A percentile compares a stretch with the other conserved stretches of the same genome.
These are phyloP conservation scores for Isatis lusitanica DNA, from an alignment of 441 rosid genomes.

Conservation along the genomic window DNA sequence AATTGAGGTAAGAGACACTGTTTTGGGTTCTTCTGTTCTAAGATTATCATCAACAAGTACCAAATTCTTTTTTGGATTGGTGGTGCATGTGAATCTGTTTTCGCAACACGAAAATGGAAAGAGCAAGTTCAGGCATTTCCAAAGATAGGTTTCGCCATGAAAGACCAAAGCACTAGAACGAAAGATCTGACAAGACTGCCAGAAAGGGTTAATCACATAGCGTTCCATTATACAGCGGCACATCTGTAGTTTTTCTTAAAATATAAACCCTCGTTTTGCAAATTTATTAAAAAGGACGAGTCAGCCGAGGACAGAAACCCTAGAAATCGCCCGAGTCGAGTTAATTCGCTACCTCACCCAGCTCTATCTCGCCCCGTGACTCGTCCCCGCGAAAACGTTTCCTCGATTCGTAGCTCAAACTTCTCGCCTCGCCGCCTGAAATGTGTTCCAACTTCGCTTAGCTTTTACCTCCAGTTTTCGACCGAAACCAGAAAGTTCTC, in stretches of 20 bases:
- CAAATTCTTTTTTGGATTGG: neutral
- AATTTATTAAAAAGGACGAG: conserved; percentile 28
- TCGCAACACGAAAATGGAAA: conserved; percentile 18
- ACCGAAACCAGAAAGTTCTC: neutral
- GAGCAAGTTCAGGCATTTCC: conserved; percentile 1
- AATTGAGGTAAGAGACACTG: neutral
- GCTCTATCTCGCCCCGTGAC: conserved; percentile 41
- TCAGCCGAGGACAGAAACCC: conserved; percentile 35
- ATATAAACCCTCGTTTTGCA: conserved; percentile 8
- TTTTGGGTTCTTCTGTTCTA: neutral
- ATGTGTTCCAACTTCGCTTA: conserved; percentile 10
- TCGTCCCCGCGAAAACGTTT: conserved; percentile 31
- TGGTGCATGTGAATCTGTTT: neutral
- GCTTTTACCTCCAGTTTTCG: neutral
- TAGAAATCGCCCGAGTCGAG: conserved; percentile 51
- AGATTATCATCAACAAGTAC: neutral
- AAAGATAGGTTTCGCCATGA: conserved; percentile 17
- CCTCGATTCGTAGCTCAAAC: conserved; percentile 16
- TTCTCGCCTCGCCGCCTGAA: neutral
- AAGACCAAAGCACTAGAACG: neutral
- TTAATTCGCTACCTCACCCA: conserved; percentile 31
- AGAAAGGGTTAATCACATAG: neutral
- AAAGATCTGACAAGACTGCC: neutral
- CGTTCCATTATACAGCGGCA: neutral
- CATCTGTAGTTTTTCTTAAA: neutral